Percentiles rank a stretch among this genome's conserved stretches.
phyloP scores from a whole-genome alignment of 2,329 filamentous ascomycete species.

The Cordyceps militaris region DNA sequence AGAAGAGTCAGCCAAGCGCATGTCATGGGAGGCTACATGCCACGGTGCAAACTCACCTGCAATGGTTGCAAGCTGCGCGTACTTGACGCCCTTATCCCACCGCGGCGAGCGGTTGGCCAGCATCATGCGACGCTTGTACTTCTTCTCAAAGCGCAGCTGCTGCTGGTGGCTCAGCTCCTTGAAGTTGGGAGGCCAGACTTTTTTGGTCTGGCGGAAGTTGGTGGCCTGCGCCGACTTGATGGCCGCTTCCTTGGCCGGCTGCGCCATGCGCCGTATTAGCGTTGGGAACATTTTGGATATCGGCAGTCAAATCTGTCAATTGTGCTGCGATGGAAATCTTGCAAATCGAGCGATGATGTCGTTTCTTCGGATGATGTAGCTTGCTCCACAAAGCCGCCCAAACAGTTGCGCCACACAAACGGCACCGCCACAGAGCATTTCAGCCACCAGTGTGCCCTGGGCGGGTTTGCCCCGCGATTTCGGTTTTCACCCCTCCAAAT shows the following conservation, averaged over 20 bases:
- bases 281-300: slow-evolving; percentile 28
- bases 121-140: slow-evolving; percentile 63
- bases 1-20: slow-evolving; percentile 11
- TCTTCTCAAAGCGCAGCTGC: slow-evolving; percentile 71
- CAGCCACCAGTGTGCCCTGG: slow-evolving; percentile 11
- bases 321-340: not conserved
- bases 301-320: not conserved
- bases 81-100: slow-evolving; percentile 58
- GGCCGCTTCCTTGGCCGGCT: slow-evolving; percentile 23
- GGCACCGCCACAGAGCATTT: slow-evolving; percentile 5
- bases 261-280: slow-evolving; percentile 27
- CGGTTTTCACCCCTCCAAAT: slow-evolving; percentile 14
- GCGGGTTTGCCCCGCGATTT: slow-evolving; percentile 13
- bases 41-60: slow-evolving; percentile 38
- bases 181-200: slow-evolving; percentile 74
- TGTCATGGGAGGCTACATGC: not conserved
- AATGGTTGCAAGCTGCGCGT: slow-evolving; percentile 55
- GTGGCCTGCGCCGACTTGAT: slow-evolving; percentile 30
- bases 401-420: not conserved
- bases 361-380: not conserved
- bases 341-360: not conserved
- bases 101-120: slow-evolving; percentile 54
- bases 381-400: not conserved
- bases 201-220: slow-evolving; percentile 59
- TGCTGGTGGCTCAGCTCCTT: slow-evolving; percentile 60